These are phyloP conservation scores for Suhomyces kilbournensis DNA, from an alignment of 805 yeast genomes.

Conservation along the genomic window DNA sequence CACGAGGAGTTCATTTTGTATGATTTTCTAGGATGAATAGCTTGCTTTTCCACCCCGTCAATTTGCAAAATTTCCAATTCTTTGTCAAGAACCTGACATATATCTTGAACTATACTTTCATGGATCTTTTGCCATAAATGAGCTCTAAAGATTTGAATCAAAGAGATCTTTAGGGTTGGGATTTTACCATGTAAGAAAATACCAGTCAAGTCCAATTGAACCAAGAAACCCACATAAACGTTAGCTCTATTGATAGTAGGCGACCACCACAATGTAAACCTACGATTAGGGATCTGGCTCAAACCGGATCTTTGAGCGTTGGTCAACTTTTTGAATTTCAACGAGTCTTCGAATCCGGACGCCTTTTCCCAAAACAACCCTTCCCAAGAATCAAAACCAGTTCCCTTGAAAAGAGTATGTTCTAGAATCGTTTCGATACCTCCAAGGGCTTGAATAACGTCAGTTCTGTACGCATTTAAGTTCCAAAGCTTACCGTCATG, in stretches of 20 bases:
- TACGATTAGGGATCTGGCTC: conserved; percentile 94
- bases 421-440: conserved; percentile 95
- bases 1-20: conserved; percentile 95
- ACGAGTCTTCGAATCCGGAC: conserved; percentile 93
- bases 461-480: conserved; percentile 85
- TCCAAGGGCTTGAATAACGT: conserved; percentile 94
- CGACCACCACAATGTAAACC: conserved; percentile 99
- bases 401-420: conserved; percentile 91
- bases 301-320: conserved; percentile 97
- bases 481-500: conserved; percentile 98
- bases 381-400: conserved; percentile 98
- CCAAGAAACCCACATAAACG: conserved; percentile 95
- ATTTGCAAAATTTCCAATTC: conserved; percentile 81
- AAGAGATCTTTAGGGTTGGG: conserved; percentile 92
- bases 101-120: conserved; percentile 88
- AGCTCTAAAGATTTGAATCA: conserved; percentile 94
- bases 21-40: conserved; percentile 95
- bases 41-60: conserved; percentile 82
- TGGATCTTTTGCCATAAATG: conserved; percentile 99
- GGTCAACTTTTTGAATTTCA: conserved; percentile 91
- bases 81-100: conserved; percentile 87
- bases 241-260: conserved; percentile 98
- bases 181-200: conserved; percentile 96
- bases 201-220: conserved; percentile 94
- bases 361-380: conserved; percentile 98